Base-by-base conservation (phyloP, 164 flowering plant species). In the Liriodendron chinense region DNA sequence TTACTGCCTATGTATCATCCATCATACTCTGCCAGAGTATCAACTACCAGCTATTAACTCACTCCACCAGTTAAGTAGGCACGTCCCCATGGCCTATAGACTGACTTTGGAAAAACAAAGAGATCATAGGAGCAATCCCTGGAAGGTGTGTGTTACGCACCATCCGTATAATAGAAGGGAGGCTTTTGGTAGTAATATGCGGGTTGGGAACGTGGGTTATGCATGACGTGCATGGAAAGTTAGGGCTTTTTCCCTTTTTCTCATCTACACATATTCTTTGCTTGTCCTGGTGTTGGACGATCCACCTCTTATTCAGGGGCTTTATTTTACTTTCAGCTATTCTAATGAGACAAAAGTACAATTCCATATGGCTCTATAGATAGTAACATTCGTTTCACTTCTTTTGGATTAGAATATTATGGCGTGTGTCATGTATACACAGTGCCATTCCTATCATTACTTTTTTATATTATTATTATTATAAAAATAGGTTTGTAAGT, bases 171-270 rank as follows among this genome's bases (percentile, higher is more conserved):
- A 12, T 68, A 65, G 62, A 81, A 69, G 74, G 73, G 70, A n/a
- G 28, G 26, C 68, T 74, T 78, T 78, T 78, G 77, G 59, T 62
- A 73, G 23, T 72, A 1, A n/a, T 63, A 18, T 16, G 53, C 47
- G 47, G 43, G 1, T 63, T 26, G 18, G 67, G 76, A 75, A 81
- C 80, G 83, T 76, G 78, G 68, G 67, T 76, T 75, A 72, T 82
- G 83, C 88, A 85, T 86, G 85, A 72, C 85, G 79, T 87, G 89
- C 90, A 87, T 90, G 89, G 73, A 78, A 86, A 83, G 84, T 72
- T 72, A 78, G 74, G 79, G 78, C 78, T 68, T 68, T 81, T 69
- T 21, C 28, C 72, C 20, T 73, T 25, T 75, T 62, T 28, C 57
- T 75, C 69, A 77, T 63, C 20, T 24, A 20, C 8, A 57, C 66